These are phyloP conservation scores for Carallia pectinifolia DNA, from an alignment of 345 rosid genomes.

Conservation along the genomic window DNA sequence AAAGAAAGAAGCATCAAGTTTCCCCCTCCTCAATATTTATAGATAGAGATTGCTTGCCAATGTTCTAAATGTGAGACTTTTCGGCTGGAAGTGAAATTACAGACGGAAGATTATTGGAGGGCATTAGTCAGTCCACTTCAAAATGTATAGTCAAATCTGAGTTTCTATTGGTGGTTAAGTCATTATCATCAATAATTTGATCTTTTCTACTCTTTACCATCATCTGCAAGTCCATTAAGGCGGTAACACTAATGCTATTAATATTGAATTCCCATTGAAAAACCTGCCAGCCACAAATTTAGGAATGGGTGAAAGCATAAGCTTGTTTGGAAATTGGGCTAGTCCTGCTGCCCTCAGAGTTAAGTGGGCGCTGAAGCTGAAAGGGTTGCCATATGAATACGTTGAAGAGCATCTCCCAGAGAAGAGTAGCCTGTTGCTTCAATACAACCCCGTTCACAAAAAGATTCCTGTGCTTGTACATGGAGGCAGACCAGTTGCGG, in stretches of 20 bases:
- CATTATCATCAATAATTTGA: not conserved
- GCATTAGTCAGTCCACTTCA: too few species aligned
- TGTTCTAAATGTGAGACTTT: too few species aligned
- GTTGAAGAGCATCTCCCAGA: constrained; percentile 31
- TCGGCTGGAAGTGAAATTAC: too few species aligned
- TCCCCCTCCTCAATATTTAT: too few species aligned
- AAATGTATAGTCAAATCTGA: too few species aligned
- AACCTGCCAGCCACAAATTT: not conserved
- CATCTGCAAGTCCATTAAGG: not conserved
- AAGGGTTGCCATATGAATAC: constrained; percentile 22
- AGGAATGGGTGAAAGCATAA: constrained; percentile 20
- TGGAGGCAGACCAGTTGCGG: constrained; percentile 24
- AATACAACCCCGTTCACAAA: constrained; percentile 27
- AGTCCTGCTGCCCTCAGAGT: constrained; percentile 27
- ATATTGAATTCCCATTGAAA: not conserved
- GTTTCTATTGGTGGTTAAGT: not conserved
- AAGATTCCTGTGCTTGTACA: constrained; percentile 36
- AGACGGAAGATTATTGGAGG: too few species aligned
- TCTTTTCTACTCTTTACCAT: not conserved
- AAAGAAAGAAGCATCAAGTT: too few species aligned
- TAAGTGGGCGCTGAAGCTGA: constrained; percentile 32
- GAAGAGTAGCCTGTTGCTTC: constrained; percentile 34
- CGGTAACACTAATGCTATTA: not conserved
- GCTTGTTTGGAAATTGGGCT: constrained; percentile 30
- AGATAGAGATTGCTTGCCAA: too few species aligned